These are phyloP conservation scores for Simplicillium sp. DNA, from an alignment of 2,329 filamentous ascomycete genomes.

Conservation along the genomic window DNA sequence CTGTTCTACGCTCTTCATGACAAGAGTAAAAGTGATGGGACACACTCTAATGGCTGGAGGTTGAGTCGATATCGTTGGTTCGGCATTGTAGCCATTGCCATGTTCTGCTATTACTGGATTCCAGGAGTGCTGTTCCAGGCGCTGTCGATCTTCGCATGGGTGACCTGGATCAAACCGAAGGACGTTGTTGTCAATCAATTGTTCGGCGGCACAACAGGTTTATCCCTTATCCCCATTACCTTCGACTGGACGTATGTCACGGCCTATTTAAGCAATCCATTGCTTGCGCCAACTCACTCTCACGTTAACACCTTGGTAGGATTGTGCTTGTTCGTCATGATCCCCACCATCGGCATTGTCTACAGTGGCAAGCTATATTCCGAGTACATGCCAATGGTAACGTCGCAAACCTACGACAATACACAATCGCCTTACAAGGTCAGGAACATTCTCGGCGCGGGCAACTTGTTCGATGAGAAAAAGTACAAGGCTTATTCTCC, in stretches of 20 bases:
- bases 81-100: slow-evolving; percentile 26
- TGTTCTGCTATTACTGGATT: slow-evolving; percentile 44
- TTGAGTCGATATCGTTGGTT: slow-evolving; percentile 38
- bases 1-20: slow-evolving; percentile 36
- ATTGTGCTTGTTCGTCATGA: slow-evolving; percentile 29
- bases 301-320: slow-evolving; percentile 36
- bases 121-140: slow-evolving; percentile 39
- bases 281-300: slow-evolving; percentile 30
- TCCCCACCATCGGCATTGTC: slow-evolving; percentile 35
- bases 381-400: slow-evolving; percentile 45
- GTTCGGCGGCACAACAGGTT: slow-evolving; percentile 42
- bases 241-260: slow-evolving; percentile 35
- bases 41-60: slow-evolving; percentile 30
- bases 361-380: slow-evolving; percentile 35
- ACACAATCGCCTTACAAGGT: slow-evolving; percentile 41
- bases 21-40: slow-evolving; percentile 27
- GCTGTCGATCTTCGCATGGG: slow-evolving; percentile 44
- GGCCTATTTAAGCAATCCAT: slow-evolving; percentile 30
- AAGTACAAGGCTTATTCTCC: slow-evolving; percentile 44
- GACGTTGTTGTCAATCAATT: slow-evolving; percentile 44
- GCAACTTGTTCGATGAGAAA: slow-evolving; percentile 35
- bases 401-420: slow-evolving; percentile 46
- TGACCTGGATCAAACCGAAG: slow-evolving; percentile 44
- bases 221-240: slow-evolving; percentile 43
- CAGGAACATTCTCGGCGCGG: slow-evolving; percentile 35